Evolutionary conservation across 1,284 basidiomycete species (phyloP), one percentile per base, ranked within the genome.

Genomic region (Cryptococcus hybrid): DNA sequence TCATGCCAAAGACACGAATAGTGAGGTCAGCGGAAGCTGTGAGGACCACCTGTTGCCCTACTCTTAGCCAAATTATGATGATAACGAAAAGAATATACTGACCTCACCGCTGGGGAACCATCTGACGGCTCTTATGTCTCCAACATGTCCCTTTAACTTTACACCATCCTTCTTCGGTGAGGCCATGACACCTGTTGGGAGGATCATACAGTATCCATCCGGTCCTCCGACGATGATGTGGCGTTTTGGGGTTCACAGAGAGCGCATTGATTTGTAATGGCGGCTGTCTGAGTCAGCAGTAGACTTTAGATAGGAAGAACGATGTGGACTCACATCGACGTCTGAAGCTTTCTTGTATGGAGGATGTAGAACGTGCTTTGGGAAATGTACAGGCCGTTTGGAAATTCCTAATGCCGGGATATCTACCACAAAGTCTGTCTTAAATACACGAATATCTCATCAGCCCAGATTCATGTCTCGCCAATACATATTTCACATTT

Each of bases 1-100:
- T 69, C 34, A 63, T 39, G 3, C 76, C 76, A 58, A 75, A 81
- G 54, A 81, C 63, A 1, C 79, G 73, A 13, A 79, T 51, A 1
- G 73, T 69, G 42, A 80, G 67, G 59, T 81, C 80, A 2, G 72
- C 74, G 1, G 75, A 75, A 4, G 74, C 68, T 8, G 78, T 79
- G 3, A 81, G 59, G 13, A 79, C 68, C 13, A 81, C 79, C 67
- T 80, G 30, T 2, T 12, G n/a, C 13, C 3, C 8, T 30, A 45
- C 34, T 30, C 24, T 15, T 43, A 15, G 13, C 42, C 7, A 3
- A 37, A 3, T 45, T 5, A 12, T 44, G 15, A 12, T n/a, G 15
- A 12, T n/a, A 42, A 47, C n/a, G 4, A n/a, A 24, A 9, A 30
- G 15, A 57, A 13, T 4, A 4, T 1, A 49, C 68, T 40, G 50